These are phyloP conservation scores for Rhodotorula sphaerocarpa DNA, from an alignment of 768 basidiomycete species.

Conservation along the genomic window DNA sequence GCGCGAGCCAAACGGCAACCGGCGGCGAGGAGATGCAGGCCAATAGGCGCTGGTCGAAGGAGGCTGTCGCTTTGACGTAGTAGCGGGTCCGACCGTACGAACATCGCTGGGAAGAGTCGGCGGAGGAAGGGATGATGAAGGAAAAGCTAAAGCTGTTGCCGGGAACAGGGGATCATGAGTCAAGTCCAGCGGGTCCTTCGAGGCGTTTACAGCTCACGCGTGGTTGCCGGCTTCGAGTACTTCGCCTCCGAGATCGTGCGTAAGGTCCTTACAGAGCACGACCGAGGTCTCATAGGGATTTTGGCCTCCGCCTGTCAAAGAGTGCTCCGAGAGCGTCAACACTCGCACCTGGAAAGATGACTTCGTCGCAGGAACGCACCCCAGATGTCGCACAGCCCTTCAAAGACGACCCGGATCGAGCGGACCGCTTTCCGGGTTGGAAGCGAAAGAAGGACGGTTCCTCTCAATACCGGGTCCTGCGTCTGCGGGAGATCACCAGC, in stretches of 20 bases:
- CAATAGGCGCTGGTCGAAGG: constrained; percentile 8
- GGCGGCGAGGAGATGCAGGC: neutral
- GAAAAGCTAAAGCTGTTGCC: constrained; percentile 13
- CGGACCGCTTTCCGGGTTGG: constrained; percentile 8
- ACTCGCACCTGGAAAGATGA: too few species aligned
- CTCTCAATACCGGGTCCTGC: constrained; percentile 21
- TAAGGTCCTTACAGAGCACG: constrained; percentile 15
- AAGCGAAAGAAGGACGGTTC: constrained; percentile 20
- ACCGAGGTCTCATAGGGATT: constrained; percentile 1
- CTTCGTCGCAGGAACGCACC: neutral
- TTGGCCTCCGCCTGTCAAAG: neutral
- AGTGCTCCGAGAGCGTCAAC: too few species aligned
- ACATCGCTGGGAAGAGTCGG: too few species aligned
- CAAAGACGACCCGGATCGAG: constrained; percentile 19
- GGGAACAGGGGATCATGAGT: neutral
- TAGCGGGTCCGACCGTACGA: neutral
- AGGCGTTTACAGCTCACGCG: neutral
- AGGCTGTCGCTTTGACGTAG: constrained; percentile 24
- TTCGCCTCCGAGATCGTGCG: constrained; percentile 11
- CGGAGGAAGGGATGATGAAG: constrained; percentile 22
- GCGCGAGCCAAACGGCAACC: constrained; percentile 12
- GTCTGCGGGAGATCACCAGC: neutral
- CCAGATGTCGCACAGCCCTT: constrained; percentile 17
- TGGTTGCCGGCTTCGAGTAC: constrained; percentile 14
- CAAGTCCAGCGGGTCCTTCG: neutral